A percentile compares a stretch with the other conserved stretches of the same genome.
Conservation (phyloP, 73 alveolate genomes). For the Tetrahymena thermophila region DNA sequence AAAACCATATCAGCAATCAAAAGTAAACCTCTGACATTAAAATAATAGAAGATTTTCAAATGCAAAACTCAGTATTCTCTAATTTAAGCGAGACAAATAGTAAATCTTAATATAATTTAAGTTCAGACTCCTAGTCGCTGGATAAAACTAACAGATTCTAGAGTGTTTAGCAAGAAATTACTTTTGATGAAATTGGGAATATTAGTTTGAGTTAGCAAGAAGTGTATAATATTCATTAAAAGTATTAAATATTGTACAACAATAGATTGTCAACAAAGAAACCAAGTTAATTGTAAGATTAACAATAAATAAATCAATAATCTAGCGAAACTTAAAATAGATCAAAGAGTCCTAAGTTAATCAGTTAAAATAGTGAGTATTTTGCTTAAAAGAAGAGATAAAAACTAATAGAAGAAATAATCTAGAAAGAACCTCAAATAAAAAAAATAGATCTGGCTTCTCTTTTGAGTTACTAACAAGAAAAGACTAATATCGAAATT, state of each 20-base stretch:
- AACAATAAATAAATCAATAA: not conserved
- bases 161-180: not conserved
- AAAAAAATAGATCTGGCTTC: not conserved
- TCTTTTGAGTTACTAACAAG: not conserved
- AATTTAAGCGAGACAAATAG: not conserved
- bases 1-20: not conserved
- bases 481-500: not conserved
- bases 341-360: not conserved
- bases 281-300: not conserved
- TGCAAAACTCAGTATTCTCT: not conserved
- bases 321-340: not conserved
- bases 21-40: not conserved
- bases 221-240: not conserved
- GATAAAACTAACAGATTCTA: not conserved
- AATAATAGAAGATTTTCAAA: not conserved
- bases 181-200: not conserved
- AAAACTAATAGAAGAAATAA: not conserved
- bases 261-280: not conserved
- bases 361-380: not conserved
- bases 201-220: not conserved
- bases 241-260: not conserved
- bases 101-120: not conserved
- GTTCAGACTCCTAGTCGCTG: not conserved
- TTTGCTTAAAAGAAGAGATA: not conserved
- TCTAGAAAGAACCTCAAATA: not conserved